Conservation (phyloP, 805 yeast genomes). For the Maudiozyma saulgeensis region DNA sequence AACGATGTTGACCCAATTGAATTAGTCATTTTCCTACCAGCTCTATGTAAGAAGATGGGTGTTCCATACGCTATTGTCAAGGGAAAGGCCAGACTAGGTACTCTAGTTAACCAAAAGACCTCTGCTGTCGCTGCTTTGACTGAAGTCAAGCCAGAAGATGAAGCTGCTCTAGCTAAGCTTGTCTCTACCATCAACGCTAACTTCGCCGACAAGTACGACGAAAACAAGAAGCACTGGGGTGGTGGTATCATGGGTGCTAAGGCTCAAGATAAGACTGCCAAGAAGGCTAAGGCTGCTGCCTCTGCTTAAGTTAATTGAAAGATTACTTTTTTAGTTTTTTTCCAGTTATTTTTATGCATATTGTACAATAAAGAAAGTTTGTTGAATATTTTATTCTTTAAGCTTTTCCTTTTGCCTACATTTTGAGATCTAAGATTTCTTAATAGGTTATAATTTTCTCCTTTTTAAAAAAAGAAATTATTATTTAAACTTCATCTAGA, state of each 20-base stretch:
- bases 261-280: slow-evolving; percentile 77
- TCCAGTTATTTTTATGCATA: background rate
- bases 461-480: background rate
- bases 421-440: background rate
- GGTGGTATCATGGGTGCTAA: slow-evolving; percentile 97
- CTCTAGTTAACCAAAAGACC: slow-evolving; percentile 95
- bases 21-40: slow-evolving; percentile 94
- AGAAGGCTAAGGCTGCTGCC: slow-evolving; percentile 52
- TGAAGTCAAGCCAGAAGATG: slow-evolving; percentile 90
- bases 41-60: slow-evolving; percentile 98
- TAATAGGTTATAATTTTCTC: background rate
- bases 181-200: slow-evolving; percentile 85
- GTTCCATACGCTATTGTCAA: slow-evolving; percentile 97
- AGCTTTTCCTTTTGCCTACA: background rate
- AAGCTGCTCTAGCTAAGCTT: slow-evolving; percentile 72
- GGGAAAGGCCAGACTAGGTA: slow-evolving; percentile 98
- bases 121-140: slow-evolving; percentile 95
- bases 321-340: background rate
- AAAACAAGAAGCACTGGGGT: slow-evolving; percentile 98
- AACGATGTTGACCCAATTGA: slow-evolving; percentile 99
- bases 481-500: too few species aligned
- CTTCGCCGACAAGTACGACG: slow-evolving; percentile 92
- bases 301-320: slow-evolving; percentile 23
- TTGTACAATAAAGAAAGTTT: slow-evolving; percentile 3
- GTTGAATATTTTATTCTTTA: slow-evolving; percentile 6